These are phyloP conservation scores for Umbelopsis sp. DNA, from an alignment of 192 early-diverging fungal genomes.

Conservation along the genomic window DNA sequence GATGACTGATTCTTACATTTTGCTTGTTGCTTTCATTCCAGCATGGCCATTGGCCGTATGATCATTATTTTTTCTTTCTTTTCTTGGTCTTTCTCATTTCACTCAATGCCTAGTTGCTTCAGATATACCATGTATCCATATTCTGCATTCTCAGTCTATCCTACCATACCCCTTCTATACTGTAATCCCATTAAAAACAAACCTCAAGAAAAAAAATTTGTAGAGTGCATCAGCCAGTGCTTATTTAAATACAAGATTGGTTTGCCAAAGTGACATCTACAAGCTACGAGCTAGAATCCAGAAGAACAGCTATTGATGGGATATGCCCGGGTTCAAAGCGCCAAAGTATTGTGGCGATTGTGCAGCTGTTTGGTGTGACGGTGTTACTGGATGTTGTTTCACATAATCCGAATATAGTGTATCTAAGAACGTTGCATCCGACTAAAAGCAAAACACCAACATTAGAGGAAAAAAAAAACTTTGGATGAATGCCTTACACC, in stretches of 20 bases:
- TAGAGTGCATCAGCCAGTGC: background rate
- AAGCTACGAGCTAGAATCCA: background rate
- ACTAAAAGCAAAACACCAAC: background rate
- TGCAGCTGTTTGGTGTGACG: background rate
- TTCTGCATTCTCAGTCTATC: no score
- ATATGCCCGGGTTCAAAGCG: background rate
- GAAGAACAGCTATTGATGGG: background rate
- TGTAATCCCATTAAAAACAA: background rate
- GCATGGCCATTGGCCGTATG: no score
- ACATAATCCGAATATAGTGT: slow-evolving; percentile 1
- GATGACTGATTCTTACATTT: slow-evolving; percentile 15
- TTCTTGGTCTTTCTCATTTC: no score
- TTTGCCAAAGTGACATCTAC: no score
- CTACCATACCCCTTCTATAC: background rate
- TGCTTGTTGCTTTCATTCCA: background rate
- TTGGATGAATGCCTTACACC: no score
- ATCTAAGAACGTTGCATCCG: slow-evolving; percentile 6
- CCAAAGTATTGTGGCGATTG: background rate
- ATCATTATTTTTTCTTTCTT: no score
- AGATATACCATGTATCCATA: slow-evolving; percentile 13
- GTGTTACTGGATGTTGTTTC: background rate
- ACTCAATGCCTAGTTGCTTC: background rate
- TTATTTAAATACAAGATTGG: background rate
- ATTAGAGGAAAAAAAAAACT: background rate
- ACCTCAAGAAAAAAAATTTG: background rate